Conservation (phyloP, 2,329 filamentous ascomycete species). For the Aspergillus candidus region DNA sequence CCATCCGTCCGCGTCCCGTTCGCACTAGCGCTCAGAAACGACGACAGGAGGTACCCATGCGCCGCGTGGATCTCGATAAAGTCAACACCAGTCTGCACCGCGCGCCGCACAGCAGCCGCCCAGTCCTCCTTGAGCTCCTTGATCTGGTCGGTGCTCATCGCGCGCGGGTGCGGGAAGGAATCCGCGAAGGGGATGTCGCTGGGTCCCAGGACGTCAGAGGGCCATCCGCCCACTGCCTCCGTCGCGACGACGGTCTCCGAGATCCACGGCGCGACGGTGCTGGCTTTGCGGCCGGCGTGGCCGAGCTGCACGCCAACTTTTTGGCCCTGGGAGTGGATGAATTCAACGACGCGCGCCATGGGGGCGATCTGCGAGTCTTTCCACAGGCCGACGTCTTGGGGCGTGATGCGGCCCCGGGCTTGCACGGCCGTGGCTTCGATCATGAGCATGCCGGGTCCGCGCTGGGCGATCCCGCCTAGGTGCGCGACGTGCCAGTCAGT, state of each 20-base stretch:
- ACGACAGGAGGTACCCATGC: constrained; percentile 69
- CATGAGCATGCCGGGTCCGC: constrained; percentile 68
- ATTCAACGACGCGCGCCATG: constrained; percentile 63
- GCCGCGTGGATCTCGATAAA: constrained; percentile 73
- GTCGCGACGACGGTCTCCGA: constrained; percentile 34
- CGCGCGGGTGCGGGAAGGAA: constrained; percentile 56
- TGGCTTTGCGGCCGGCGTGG: constrained; percentile 66
- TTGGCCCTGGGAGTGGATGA: constrained; percentile 70
- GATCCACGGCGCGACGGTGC: constrained; percentile 50
- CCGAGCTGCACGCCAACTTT: constrained; percentile 73
- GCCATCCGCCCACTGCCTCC: constrained; percentile 49
- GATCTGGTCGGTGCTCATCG: constrained; percentile 64
- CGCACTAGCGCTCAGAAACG: constrained; percentile 60
- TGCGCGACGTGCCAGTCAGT: constrained; percentile 80
- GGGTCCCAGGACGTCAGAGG: constrained; percentile 51
- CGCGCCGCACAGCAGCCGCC: constrained; percentile 51
- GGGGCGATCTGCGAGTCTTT: constrained; percentile 72
- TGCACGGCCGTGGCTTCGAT: constrained; percentile 73
- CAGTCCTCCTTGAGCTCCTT: constrained; percentile 57
- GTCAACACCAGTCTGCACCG: constrained; percentile 66
- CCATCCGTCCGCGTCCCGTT: constrained; percentile 59
- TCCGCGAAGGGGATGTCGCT: constrained; percentile 57
- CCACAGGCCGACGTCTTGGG: constrained; percentile 60
- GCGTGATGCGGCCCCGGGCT: constrained; percentile 73
- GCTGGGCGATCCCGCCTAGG: constrained; percentile 68